These are phyloP conservation scores for Pseudopyrenochaeta lycopersici DNA, from an alignment of 2,329 filamentous ascomycete species.

Conservation along the genomic window DNA sequence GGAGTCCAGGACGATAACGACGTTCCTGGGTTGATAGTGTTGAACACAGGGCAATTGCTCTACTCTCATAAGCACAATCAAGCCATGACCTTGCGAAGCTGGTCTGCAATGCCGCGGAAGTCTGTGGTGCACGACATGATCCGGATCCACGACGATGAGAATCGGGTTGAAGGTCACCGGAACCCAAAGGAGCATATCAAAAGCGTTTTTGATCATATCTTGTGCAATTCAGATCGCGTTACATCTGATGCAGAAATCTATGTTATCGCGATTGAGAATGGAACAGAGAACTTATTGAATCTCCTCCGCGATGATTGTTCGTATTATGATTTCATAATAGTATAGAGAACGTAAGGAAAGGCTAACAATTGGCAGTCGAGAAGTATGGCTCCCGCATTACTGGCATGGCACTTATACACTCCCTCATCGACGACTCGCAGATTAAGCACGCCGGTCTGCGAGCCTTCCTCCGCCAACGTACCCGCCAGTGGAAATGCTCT, in stretches of 20 bases:
- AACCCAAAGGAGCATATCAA: constrained; percentile 68
- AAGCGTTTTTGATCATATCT: constrained; percentile 71
- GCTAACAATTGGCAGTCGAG: constrained; percentile 30
- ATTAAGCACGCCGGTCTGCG: constrained; percentile 33
- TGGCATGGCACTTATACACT: constrained; percentile 45
- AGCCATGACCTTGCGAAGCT: constrained; percentile 67
- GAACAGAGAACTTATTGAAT: constrained; percentile 65
- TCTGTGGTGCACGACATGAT: constrained; percentile 67
- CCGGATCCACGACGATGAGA: constrained; percentile 62
- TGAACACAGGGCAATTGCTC: constrained; percentile 79
- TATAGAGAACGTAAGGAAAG: too few relatives aligned
- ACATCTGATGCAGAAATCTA: constrained; percentile 66
- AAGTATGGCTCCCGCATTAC: constrained; percentile 34
- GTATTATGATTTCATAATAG: constrained; percentile 42
- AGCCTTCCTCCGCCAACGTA: constrained; percentile 41
- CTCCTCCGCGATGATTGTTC: constrained; percentile 67
- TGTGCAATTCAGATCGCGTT: constrained; percentile 59
- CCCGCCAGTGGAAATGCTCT: constrained; percentile 44
- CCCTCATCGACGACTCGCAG: constrained; percentile 26
- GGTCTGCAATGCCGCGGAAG: constrained; percentile 67
- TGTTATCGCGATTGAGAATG: constrained; percentile 75
- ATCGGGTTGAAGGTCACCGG: constrained; percentile 70
- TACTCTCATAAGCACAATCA: constrained; percentile 75
- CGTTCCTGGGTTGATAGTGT: constrained; percentile 71
- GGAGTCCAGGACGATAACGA: constrained; percentile 23